phyloP scores from a whole-genome alignment of 1,139 yeast genomes.

The Debaryomycetaceae sp. region DNA sequence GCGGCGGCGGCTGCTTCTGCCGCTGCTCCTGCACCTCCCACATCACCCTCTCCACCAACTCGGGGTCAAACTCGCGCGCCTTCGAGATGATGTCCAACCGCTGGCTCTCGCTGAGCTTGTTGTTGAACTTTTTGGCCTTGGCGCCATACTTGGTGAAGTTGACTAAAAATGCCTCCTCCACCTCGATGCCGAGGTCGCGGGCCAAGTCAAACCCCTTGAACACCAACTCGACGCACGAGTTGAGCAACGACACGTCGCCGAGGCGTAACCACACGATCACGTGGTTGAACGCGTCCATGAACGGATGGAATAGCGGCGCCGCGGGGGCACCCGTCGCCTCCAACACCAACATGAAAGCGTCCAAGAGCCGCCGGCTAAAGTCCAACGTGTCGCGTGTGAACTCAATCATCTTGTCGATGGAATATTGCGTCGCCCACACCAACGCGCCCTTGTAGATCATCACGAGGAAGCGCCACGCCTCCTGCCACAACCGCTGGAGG shows the following conservation, averaged over 20 bases:
- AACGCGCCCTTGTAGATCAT: constrained; percentile 67
- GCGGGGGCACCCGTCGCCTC: constrained; percentile 10
- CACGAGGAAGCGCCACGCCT: constrained; percentile 66
- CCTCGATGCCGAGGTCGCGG: constrained; percentile 41
- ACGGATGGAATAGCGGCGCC: constrained; percentile 26
- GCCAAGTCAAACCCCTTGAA: constrained; percentile 65
- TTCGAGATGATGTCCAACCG: constrained; percentile 51
- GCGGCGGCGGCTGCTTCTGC: constrained; percentile 11
- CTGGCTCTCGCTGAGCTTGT: constrained; percentile 59
- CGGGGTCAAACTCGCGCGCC: constrained; percentile 51
- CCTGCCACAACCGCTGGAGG: constrained; percentile 53
- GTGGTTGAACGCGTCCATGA: constrained; percentile 50
- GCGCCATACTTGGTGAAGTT: constrained; percentile 59
- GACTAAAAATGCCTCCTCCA: constrained; percentile 47
- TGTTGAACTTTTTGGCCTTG: constrained; percentile 61
- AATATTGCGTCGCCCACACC: constrained; percentile 66
- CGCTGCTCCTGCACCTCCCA: constrained; percentile 39
- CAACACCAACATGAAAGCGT: constrained; percentile 56
- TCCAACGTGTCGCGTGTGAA: constrained; percentile 87
- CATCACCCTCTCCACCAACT: constrained; percentile 49
- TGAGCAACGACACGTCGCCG: constrained; percentile 71
- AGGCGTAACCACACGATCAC: constrained; percentile 77
- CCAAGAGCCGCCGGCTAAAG: constrained; percentile 63
- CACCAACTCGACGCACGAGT: constrained; percentile 70
- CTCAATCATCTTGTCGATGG: constrained; percentile 57